A percentile compares a stretch with the other conserved stretches of the same genome.
These are phyloP conservation scores for Tulasnella sp. DNA, from an alignment of 768 basidiomycete species.

Conservation along the genomic window DNA sequence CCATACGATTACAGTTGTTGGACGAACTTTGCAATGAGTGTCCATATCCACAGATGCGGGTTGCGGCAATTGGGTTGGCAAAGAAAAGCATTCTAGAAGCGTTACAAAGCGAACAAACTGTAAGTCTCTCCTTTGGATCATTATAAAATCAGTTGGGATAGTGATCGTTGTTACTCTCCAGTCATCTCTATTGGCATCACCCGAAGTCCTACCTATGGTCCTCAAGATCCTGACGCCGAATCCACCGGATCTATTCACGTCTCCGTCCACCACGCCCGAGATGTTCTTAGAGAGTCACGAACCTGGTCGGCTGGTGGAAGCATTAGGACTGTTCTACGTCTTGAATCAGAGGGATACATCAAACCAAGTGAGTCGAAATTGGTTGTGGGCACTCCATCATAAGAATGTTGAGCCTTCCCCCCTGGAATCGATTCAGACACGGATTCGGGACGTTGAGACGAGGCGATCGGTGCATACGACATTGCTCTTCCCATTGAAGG, in stretches of 20 bases:
- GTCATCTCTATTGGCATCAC: no score
- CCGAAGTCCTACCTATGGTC: neutral
- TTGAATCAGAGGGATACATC: neutral
- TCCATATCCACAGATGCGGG: slow-evolving; percentile 10
- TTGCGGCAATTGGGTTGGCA: neutral
- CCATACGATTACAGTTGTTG: neutral
- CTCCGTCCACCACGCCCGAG: neutral
- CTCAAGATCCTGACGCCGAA: neutral
- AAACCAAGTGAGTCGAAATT: neutral
- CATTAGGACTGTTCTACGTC: neutral
- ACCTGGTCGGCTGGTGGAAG: neutral
- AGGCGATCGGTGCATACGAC: no score
- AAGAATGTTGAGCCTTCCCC: no score
- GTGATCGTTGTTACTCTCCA: no score
- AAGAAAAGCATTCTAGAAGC: neutral
- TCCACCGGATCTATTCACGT: neutral
- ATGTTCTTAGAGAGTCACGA: neutral
- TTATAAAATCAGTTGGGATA: no score
- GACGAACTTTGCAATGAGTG: neutral
- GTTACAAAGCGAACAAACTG: neutral
- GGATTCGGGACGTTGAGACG: no score
- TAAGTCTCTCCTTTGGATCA: no score
- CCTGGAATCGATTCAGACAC: no score
- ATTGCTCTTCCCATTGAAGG: no score
- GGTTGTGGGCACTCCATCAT: no score